phyloP scores from a whole-genome alignment of 805 yeast genomes.

The Suhomyces prunicola region DNA sequence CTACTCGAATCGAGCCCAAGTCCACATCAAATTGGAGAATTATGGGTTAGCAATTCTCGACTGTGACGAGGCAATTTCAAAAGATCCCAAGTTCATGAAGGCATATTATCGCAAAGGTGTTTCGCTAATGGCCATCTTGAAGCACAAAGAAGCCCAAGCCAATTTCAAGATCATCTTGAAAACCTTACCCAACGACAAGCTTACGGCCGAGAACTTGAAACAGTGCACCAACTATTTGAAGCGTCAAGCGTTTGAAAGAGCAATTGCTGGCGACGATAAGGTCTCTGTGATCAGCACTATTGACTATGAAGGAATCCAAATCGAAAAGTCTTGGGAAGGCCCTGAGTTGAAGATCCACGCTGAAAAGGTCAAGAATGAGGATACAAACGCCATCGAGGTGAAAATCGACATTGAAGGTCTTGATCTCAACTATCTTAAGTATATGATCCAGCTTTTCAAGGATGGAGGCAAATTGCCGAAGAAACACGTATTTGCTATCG shows the following conservation, averaged over 20 bases:
- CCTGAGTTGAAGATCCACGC: slow-evolving; percentile 46
- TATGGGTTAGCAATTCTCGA: slow-evolving; percentile 85
- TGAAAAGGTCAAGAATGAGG: slow-evolving; percentile 14
- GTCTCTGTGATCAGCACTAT: slow-evolving; percentile 45
- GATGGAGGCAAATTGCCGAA: slow-evolving; percentile 74
- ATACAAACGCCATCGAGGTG: slow-evolving; percentile 18
- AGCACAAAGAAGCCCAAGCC: slow-evolving; percentile 67
- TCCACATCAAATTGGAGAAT: slow-evolving; percentile 78
- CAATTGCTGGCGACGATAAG: slow-evolving; percentile 73
- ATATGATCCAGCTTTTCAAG: slow-evolving; percentile 69
- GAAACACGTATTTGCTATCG: slow-evolving; percentile 77
- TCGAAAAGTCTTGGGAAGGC: slow-evolving; percentile 60
- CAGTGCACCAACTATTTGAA: slow-evolving; percentile 67
- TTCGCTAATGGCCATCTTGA: slow-evolving; percentile 70
- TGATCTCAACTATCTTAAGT: slow-evolving; percentile 55
- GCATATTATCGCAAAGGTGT: slow-evolving; percentile 87
- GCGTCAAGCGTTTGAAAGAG: slow-evolving; percentile 76
- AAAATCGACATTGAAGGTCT: slow-evolving; percentile 36
- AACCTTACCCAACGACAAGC: slow-evolving; percentile 63
- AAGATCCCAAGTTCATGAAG: slow-evolving; percentile 67
- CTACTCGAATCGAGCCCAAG: slow-evolving; percentile 84
- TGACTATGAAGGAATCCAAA: slow-evolving; percentile 45
- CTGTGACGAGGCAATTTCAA: slow-evolving; percentile 64
- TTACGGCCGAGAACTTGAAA: slow-evolving; percentile 58
- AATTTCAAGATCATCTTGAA: slow-evolving; percentile 65